Evolutionary conservation across 192 early-diverging fungal genomes (phyloP), one percentile per base, ranked within the genome.

Genomic region (Podila minutissima): DNA sequence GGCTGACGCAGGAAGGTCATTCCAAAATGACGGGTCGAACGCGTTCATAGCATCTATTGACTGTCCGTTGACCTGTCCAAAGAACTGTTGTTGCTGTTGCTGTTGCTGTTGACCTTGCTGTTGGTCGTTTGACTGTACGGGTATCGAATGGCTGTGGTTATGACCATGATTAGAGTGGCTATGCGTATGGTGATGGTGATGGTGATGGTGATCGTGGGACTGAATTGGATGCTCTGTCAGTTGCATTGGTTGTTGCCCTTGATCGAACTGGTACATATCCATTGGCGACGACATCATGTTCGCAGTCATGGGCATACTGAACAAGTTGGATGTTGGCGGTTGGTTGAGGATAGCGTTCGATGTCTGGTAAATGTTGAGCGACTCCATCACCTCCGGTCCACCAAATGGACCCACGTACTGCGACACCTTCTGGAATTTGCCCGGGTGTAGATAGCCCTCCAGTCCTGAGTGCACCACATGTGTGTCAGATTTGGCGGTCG

Each of bases 401-500:
- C 76, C 76, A 33, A 79, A 79, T 5, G 76, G 76, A 4, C 70
- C 71, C 10, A 79, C 51, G n/a, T 67, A 72, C 65, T 79, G 76
- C 7, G 70, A 79, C 22, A 79, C 65, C 55, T 72, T 79, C 53
- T 72, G 69, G 17, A 72, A 33, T 51, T 79, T 79, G 11, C 76
- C 76, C 4, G 70, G 70, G 46, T 59, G 51, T 48, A 77, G 32
- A 58, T 33, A 11, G 12, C 63, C 4, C 22, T 38, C 22, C 29
- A 33, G 22, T 77, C 69, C 51, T 28, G 69, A 7, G 24, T 55
- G 53, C 0, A 26, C 22, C 53, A 46, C 41, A 46, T 46, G 41
- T 2, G 41, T 46, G 13, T 46, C 11, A 9, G 4, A 32, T 6
- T 35, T 20, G 22, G 33, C 32, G 12, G 41, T 20, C 2, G 64